Base-by-base conservation (phyloP, 2,329 filamentous ascomycete species). In the Dactylellina sp. region DNA sequence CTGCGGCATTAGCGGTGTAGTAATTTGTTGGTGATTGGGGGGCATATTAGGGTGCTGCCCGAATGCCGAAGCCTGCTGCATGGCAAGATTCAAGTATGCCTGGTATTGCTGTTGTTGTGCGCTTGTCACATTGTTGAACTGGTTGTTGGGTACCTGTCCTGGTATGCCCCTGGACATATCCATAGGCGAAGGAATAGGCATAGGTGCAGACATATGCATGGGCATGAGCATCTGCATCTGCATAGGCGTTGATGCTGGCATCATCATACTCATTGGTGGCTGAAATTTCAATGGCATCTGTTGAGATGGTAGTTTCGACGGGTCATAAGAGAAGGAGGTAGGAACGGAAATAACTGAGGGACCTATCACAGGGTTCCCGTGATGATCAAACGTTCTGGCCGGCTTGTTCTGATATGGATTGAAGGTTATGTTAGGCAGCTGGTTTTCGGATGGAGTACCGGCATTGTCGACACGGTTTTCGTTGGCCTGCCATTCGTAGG, bases 401-500 rank as follows among this genome's bases (percentile, higher is more conserved):
- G 28, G 28, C 4, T 32, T 32, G 4, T 32, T 9, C 28, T 32
- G 28, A 32, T 5, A 32, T 5, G 28, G 28, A 7, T 35, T 53
- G 22, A 12, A 5, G 11, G 4, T 32, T 57, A 9, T 18, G 42
- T 46, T 46, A 16, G 3, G 2, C 16, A 22, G 11, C 46, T 50
- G 49, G 25, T n/a, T 6, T 11, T n/a, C 37, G 16, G 37, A 42
- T 11, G 12, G 25, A 32, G 28, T 4, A 9, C 9, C 28, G 28
- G 9, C 9, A 11, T 35, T 12, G 7, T 55, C 25, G 18, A 62
- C 39, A 16, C 40, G 16, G 0, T 32, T 7, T 12, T 62, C 20
- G 11, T 52, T 20, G 1, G 9, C 18, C 28, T 71, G 57, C 65
- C 65, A 71, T 7, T 22, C 42, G 9, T 7, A 57, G 12, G 57